A percentile compares a stretch with the other conserved stretches of the same genome.
phyloP scores from a whole-genome alignment of 2,329 filamentous ascomycete species.

The Nemania diffusa region DNA sequence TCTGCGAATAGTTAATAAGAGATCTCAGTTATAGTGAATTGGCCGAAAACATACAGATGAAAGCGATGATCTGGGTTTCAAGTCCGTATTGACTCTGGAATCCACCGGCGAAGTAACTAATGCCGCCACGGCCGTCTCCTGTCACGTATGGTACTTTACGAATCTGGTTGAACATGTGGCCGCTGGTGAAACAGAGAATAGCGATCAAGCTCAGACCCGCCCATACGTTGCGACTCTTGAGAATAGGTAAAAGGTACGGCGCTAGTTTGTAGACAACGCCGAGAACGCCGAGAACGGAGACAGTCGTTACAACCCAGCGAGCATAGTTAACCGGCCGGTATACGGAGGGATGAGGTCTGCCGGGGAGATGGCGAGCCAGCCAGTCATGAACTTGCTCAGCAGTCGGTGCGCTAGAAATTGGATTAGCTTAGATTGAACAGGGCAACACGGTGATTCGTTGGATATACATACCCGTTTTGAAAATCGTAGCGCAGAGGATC shows the following conservation, averaged over 20 bases:
- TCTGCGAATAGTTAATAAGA: constrained; percentile 48
- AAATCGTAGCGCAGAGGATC: constrained; percentile 88
- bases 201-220: constrained; percentile 87
- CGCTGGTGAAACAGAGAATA: constrained; percentile 92
- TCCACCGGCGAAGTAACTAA: constrained; percentile 89
- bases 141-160: constrained; percentile 93
- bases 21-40: not conserved
- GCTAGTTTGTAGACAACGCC: constrained; percentile 77
- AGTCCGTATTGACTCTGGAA: constrained; percentile 95
- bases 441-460: not conserved
- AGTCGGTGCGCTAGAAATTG: constrained; percentile 67
- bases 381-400: constrained; percentile 84
- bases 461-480: constrained; percentile 72
- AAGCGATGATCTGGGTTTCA: constrained; percentile 94
- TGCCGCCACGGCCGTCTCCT: constrained; percentile 83
- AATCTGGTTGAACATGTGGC: constrained; percentile 99
- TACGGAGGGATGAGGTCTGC: constrained; percentile 79
- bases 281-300: constrained; percentile 73
- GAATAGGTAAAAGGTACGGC: constrained; percentile 81
- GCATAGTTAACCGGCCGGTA: constrained; percentile 88
- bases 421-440: constrained; percentile 36
- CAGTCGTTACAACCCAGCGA: constrained; percentile 74
- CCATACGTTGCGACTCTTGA: constrained; percentile 95
- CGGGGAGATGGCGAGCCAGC: constrained; percentile 82
- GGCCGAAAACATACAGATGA: constrained; percentile 78